Base-by-base conservation (phyloP, 73 alveolate genomes). In the Uronychia binucleata region DNA sequence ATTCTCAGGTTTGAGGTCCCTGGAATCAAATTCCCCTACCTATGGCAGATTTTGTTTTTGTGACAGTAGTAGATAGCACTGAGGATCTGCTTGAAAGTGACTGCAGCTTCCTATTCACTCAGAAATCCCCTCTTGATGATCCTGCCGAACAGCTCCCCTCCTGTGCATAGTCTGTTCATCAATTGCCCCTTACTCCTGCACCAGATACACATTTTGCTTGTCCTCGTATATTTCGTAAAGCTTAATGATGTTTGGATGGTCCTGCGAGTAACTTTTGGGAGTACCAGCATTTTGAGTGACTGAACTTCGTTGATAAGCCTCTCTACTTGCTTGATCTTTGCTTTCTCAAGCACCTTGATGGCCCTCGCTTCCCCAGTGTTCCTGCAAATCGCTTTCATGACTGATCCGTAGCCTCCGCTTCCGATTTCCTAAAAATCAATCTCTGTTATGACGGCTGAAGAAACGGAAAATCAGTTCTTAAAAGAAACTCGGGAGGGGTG, bases 1-100 rank as follows among this genome's bases (percentile, higher is more conserved):
- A 33, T 81, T 81, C 28, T 81, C 88, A 1, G 88, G 88, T 33
- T 81, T 81, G 14, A 81, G 60, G 75, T 81, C 88, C 30, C 88
- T 57, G 57, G n/a, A 46, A 46, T 46, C 19, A 46, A 11, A 19
- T 46, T 11, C 5, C 19, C 57, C 13, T 76, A 76, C 77, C 88
- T 1, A 81, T 81, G 88, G 81, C 78, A 30, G 26, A 81, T 59
- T 32, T 75, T 58, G 34, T 81, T 81, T 59, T 81, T 60, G 31
- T 81, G 88, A 5, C 80, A 59, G 60, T 81, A 81, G 30, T 25
- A 27, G 26, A 81, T 28, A 32, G 88, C 80, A 30, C 79, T 25
- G 81, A 67, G 27, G 31, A 81, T 81, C 33, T 81, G 75, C 32
- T 81, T 35, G 31, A 81, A 81, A 0, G 59, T 60, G 28, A 29